phyloP scores from a whole-genome alignment of 345 rosid genomes.

The Eutrema japonicum region DNA sequence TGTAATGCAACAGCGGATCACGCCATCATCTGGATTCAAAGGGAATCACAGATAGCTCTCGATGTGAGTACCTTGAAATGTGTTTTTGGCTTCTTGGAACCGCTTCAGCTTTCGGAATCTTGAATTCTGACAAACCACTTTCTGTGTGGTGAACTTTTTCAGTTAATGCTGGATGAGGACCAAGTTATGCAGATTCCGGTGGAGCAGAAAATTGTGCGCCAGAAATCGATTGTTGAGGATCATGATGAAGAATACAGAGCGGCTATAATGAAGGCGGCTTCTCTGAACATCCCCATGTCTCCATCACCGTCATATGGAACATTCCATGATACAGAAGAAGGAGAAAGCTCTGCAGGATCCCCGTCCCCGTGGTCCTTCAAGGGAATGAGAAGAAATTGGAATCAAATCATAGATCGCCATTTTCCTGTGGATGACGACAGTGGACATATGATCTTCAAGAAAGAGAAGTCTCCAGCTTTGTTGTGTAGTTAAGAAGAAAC shows the following conservation, averaged over 20 bases:
- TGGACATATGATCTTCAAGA: conserved; percentile 57
- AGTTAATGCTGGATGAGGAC: conserved; percentile 87
- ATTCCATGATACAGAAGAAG: conserved; percentile 60
- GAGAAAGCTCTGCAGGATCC: conserved; percentile 58
- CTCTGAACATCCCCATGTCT: conserved; percentile 70
- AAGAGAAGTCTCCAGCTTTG: conserved; percentile 28
- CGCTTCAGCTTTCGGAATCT: conserved; percentile 3
- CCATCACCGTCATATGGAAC: conserved; percentile 76
- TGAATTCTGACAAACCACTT: not conserved
- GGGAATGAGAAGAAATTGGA: conserved; percentile 56
- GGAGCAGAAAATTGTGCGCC: conserved; percentile 82
- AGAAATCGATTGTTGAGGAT: conserved; percentile 67
- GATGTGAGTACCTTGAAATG: conserved; percentile 58
- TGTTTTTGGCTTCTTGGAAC: not conserved
- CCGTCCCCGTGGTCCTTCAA: conserved; percentile 46
- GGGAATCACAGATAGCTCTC: conserved; percentile 85
- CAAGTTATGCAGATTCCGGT: conserved; percentile 67
- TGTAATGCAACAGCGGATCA: conserved; percentile 91
- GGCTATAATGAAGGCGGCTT: conserved; percentile 74
- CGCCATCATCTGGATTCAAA: conserved; percentile 81
- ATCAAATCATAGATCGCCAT: conserved; percentile 54
- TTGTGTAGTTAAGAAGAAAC: conserved; percentile 26
- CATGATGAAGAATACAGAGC: conserved; percentile 82
- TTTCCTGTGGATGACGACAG: conserved; percentile 58
- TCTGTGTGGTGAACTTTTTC: conserved; percentile 17